phyloP scores from a whole-genome alignment of 192 early-diverging fungal species.

The Funneliformis mosseae region DNA sequence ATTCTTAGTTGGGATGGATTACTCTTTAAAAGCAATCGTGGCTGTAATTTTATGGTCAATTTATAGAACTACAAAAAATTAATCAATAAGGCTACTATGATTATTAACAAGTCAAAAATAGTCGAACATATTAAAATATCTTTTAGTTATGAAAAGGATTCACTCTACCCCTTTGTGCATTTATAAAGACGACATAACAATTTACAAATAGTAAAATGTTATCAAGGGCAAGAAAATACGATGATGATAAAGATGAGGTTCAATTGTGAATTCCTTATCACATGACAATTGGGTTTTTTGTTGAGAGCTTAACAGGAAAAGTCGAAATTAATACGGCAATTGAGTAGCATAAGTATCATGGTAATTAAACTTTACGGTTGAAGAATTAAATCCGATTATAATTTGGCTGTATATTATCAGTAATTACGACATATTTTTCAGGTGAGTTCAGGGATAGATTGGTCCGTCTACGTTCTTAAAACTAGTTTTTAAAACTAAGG shows the following conservation, averaged over 20 bases:
- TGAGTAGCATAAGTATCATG: conserved; percentile 98
- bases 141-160: conserved; percentile 74
- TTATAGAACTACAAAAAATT: not conserved
- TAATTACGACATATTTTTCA: conserved; percentile 98
- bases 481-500: no score
- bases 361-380: conserved; percentile 97
- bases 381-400: conserved; percentile 97
- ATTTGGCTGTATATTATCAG: conserved; percentile 99
- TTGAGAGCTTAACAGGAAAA: conserved; percentile 96
- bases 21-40: conserved; percentile 97
- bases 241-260: conserved; percentile 67
- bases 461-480: no score
- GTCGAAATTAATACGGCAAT: conserved; percentile 86
- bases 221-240: conserved; percentile 90
- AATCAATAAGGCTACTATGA: conserved; percentile 74
- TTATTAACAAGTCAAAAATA: conserved; percentile 93
- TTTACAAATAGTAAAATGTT: conserved; percentile 73
- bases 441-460: no score
- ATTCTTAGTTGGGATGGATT: conserved; percentile 91
- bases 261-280: conserved; percentile 98
- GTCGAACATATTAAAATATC: conserved; percentile 76
- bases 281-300: conserved; percentile 99
- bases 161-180: conserved; percentile 80
- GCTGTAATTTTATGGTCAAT: conserved; percentile 71
- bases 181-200: conserved; percentile 81